Conservation (phyloP, 805 yeast genomes). For the Ogataea pilisensis region DNA sequence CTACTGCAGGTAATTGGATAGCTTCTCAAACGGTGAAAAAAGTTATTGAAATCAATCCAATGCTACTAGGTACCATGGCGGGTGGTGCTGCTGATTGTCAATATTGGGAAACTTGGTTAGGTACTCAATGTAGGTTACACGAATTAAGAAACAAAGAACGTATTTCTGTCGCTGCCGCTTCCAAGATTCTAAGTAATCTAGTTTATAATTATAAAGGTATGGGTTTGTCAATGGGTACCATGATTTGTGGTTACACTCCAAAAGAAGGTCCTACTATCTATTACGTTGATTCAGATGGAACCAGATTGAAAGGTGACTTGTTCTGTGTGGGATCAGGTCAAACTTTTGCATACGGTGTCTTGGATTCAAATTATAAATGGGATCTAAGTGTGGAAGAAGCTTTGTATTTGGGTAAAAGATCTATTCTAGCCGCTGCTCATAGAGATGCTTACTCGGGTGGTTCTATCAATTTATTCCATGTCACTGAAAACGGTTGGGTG, state of each 20-base stretch:
- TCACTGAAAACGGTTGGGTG: conserved; percentile 90
- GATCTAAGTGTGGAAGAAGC: conserved; percentile 93
- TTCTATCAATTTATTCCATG: conserved; percentile 87
- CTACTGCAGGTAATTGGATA: conserved; percentile 97
- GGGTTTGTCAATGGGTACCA: conserved; percentile 99
- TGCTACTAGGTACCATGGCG: conserved; percentile 95
- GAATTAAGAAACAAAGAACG: conserved; percentile 93
- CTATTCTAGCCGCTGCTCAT: conserved; percentile 95
- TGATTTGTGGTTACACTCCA: conserved; percentile 95
- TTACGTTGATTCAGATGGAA: conserved; percentile 96
- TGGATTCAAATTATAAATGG: conserved; percentile 90
- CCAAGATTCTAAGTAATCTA: conserved; percentile 85
- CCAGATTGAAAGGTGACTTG: conserved; percentile 88
- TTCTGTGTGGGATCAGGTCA: conserved; percentile 99
- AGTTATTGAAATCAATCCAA: conserved; percentile 94
- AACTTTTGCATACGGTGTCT: conserved; percentile 97
- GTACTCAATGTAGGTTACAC: conserved; percentile 91
- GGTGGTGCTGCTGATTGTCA: conserved; percentile 99
- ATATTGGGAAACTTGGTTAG: conserved; percentile 99
- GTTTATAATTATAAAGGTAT: conserved; percentile 94
- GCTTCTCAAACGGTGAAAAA: conserved; percentile 98
- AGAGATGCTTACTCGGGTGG: conserved; percentile 99
- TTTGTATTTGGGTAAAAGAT: conserved; percentile 86
- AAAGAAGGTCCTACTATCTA: conserved; percentile 94
- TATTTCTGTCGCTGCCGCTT: conserved; percentile 94